Base-by-base conservation (phyloP, 2,329 filamentous ascomycete genomes). In the Diaporthe caulivora region DNA sequence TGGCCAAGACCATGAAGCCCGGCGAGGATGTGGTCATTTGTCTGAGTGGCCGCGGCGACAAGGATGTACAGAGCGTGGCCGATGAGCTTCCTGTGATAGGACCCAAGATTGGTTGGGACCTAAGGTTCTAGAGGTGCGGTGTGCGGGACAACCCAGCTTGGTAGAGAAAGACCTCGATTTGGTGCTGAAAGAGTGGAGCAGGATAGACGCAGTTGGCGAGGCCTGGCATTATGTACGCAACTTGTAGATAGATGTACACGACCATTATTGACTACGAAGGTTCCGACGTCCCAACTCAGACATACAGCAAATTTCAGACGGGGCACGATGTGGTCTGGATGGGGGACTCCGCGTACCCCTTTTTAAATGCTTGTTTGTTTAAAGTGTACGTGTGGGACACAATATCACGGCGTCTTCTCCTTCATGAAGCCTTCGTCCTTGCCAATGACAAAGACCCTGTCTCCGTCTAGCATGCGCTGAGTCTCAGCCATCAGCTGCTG, bases 31-130 rank as follows among this genome's bases (percentile, higher is more conserved):
- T 99, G 37, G 96, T 99, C 74, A 95, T 99, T 76, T 98, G 96
- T 84, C 83, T 99, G 49, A 97, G 94, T 80, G 97, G 97, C 11
- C 89, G 97, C 78, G 97, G 97, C 76, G 97, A 99, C 84, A 99
- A 99, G 91, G 97, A 99, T 81, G 97, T 99, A 74, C 95, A 99
- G 90, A 97, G 94, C 80, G 96, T 99, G 68, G 97, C 97, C 0
- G 97, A 99, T 80, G 95, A 97, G 85, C 85, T 99, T 80, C 96
- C 96, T 24, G 93, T 89, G 78, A 83, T 99, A 75, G 96, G 97
- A 0, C 97, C 97, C 10, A 88, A 93, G 87, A 98, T 99, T 83
- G 95, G 89, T 73, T 92, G 91, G 91, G 90, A 92, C 77, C 80
- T 92, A 78, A 86, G 91, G 44, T 92, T 92, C 78, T 91, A 87